Evolutionary conservation across 2,329 filamentous ascomycete genomes (phyloP).

Genomic region (Biscogniauxia marginata): DNA sequence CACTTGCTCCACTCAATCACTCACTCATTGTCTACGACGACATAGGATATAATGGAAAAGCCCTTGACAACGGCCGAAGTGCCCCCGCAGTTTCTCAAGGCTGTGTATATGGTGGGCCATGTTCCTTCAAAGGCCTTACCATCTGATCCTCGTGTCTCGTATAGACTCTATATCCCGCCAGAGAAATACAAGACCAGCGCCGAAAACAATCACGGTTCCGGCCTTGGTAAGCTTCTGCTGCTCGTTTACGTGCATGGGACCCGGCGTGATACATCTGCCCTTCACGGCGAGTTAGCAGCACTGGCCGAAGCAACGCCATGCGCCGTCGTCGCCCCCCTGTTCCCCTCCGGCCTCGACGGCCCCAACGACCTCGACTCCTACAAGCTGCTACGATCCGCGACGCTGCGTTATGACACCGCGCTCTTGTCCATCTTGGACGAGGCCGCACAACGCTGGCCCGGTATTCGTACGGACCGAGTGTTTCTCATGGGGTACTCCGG

Average conservation of each 20-base stretch:
- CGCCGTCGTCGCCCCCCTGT: conserved; percentile 31
- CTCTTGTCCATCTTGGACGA: conserved; percentile 32
- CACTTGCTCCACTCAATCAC: no score
- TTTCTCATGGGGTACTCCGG: conserved; percentile 32
- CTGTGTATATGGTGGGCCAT: conserved; percentile 26
- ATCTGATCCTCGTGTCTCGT: conserved; percentile 29
- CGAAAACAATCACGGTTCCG: no score
- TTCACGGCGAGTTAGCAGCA: conserved; percentile 15
- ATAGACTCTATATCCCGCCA: conserved; percentile 28
- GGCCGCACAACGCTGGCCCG: conserved; percentile 27
- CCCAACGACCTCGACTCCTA: conserved; percentile 31
- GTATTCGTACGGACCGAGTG: conserved; percentile 27
- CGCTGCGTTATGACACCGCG: conserved; percentile 27
- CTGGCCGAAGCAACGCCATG: conserved; percentile 28
- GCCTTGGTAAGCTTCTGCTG: conserved; percentile 24
- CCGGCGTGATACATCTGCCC: conserved; percentile 16
- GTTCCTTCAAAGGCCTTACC: conserved; percentile 22
- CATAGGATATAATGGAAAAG: conserved; percentile 8
- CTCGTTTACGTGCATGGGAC: conserved; percentile 33
- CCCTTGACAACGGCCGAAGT: conserved; percentile 19
- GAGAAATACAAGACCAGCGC: conserved; percentile 24
- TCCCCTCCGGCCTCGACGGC: conserved; percentile 30
- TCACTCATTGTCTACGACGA: background rate
- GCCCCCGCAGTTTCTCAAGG: conserved; percentile 27
- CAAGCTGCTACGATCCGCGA: conserved; percentile 24